These are phyloP conservation scores for Alternaria solani DNA, from an alignment of 2,329 filamentous ascomycete genomes.

Conservation along the genomic window DNA sequence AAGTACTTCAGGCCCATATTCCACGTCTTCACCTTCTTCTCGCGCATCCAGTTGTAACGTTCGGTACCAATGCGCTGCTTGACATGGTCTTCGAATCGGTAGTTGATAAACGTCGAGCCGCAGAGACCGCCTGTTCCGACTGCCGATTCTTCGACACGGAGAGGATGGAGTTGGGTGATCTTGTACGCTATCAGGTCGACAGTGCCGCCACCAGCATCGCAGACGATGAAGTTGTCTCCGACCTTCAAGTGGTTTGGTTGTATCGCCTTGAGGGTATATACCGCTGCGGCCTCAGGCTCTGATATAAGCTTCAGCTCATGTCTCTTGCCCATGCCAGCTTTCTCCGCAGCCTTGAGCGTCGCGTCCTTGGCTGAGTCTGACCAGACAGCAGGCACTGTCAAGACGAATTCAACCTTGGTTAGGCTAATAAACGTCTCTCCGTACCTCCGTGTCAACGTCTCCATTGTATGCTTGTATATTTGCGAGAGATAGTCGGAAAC, in stretches of 20 bases:
- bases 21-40: constrained; percentile 81
- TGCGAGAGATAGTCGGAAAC: constrained; percentile 81
- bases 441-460: constrained; percentile 76
- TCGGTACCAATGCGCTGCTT: constrained; percentile 70
- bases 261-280: constrained; percentile 81
- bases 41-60: constrained; percentile 76
- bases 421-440: constrained; percentile 80
- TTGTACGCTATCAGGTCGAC: constrained; percentile 72
- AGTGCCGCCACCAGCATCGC: constrained; percentile 57
- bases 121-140: constrained; percentile 81
- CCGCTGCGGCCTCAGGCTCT: constrained; percentile 79
- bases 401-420: constrained; percentile 78
- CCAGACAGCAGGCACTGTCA: constrained; percentile 82
- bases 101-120: constrained; percentile 81
- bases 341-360: constrained; percentile 77
- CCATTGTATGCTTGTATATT: constrained; percentile 79
- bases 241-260: constrained; percentile 76
- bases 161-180: constrained; percentile 74
- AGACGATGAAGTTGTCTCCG: constrained; percentile 68
- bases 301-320: constrained; percentile 80
- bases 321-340: constrained; percentile 77
- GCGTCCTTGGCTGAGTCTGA: constrained; percentile 86
- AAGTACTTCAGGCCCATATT: constrained; percentile 76
- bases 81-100: constrained; percentile 81
- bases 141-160: constrained; percentile 79